These are phyloP conservation scores for Pseudonitzschia delicatissima DNA, from an alignment of 108 stramenopile species.

Conservation along the genomic window DNA sequence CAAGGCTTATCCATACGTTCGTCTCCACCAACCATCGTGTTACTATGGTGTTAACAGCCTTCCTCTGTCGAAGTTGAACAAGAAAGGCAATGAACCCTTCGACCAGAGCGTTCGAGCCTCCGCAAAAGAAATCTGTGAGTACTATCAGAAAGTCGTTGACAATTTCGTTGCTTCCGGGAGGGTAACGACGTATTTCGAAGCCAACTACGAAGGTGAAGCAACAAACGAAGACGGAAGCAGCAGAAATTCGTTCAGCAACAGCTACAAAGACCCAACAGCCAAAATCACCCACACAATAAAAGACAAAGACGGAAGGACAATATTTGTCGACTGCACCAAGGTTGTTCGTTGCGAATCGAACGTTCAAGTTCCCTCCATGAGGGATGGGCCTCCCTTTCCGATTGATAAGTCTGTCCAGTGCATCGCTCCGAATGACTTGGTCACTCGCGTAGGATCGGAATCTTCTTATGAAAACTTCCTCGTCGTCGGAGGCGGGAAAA, in stretches of 20 bases:
- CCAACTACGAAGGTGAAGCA: constrained; percentile 2
- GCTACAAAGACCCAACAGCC: background rate
- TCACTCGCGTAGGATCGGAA: too few species aligned
- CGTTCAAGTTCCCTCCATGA: constrained; percentile 5
- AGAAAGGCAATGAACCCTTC: constrained; percentile 7
- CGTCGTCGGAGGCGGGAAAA: constrained; percentile 5
- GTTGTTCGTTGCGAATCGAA: background rate
- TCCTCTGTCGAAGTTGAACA: constrained; percentile 17
- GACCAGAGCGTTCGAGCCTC: constrained; percentile 21
- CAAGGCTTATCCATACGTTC: constrained; percentile 30
- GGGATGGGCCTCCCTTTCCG: background rate
- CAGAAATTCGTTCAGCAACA: background rate
- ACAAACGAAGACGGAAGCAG: background rate
- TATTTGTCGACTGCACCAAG: constrained; percentile 1
- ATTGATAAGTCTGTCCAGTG: background rate
- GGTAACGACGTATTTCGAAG: background rate
- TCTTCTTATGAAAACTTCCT: background rate
- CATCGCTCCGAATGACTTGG: background rate
- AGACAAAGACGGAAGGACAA: background rate
- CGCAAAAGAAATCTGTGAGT: constrained; percentile 20
- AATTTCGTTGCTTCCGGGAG: constrained; percentile 16
- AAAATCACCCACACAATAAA: background rate
- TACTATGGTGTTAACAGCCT: constrained; percentile 22
- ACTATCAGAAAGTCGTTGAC: constrained; percentile 1
- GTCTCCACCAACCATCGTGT: constrained; percentile 30